Evolutionary conservation across 2,329 filamentous ascomycete species (phyloP).

Genomic region (Tothia fuscella): DNA sequence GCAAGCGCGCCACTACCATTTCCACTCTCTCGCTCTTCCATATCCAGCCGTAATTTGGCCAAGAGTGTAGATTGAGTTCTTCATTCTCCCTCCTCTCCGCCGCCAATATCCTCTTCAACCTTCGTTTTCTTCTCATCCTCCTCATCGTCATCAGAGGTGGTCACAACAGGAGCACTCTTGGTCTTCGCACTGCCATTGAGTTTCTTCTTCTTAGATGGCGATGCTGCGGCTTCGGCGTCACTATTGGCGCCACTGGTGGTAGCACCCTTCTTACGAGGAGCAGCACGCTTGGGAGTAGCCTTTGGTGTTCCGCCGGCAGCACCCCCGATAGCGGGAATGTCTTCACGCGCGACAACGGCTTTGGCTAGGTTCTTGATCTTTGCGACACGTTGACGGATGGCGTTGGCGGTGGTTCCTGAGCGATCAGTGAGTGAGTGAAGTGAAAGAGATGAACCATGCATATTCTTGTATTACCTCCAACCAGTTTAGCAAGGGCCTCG

Average conservation of each 20-base stretch:
- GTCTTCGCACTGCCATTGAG: background rate
- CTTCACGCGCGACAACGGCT: background rate
- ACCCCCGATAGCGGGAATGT: conserved; percentile 1
- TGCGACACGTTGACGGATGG: conserved; percentile 6
- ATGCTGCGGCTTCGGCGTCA: background rate
- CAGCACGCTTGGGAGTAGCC: background rate
- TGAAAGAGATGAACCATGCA: background rate
- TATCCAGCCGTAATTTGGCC: too few relatives aligned
- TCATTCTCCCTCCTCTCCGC: too few relatives aligned
- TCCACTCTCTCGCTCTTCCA: too few relatives aligned
- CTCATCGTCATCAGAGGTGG: background rate
- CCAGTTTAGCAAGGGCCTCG: background rate
- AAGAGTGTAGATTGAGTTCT: too few relatives aligned
- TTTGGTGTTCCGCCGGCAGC: background rate
- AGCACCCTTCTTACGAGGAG: background rate
- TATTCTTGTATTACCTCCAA: background rate
- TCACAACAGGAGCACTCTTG: background rate
- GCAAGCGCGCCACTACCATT: too few relatives aligned
- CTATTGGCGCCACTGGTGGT: background rate
- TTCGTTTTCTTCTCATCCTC: background rate
- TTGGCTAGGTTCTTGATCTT: conserved; percentile 5
- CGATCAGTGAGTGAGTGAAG: background rate
- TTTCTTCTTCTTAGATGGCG: background rate
- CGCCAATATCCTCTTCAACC: background rate
- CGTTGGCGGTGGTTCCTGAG: background rate